Conservation (phyloP, 768 basidiomycete genomes). For the Pleurotus cornucopiae region DNA sequence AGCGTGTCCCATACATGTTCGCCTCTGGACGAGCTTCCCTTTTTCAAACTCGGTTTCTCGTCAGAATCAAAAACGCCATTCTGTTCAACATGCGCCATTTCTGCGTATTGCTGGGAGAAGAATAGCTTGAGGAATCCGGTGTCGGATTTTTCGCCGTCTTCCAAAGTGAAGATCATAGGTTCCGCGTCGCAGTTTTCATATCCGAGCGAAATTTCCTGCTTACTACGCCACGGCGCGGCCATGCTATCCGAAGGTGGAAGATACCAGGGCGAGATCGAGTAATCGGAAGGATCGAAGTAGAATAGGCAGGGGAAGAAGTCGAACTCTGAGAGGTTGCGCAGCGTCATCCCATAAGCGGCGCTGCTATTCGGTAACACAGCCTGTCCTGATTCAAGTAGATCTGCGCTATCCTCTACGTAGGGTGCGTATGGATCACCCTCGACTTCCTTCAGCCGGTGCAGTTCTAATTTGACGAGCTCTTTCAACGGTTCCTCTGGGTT, state of each 20-base stretch:
- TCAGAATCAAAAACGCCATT: not conserved
- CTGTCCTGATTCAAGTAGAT: not conserved
- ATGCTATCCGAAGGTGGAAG: constrained; percentile 16
- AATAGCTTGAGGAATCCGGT: constrained; percentile 42
- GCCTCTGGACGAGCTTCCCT: not conserved
- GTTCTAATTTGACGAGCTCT: constrained; percentile 18
- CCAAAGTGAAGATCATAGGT: constrained; percentile 28
- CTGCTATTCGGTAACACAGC: constrained; percentile 16
- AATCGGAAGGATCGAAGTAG: constrained; percentile 37
- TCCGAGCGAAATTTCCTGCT: constrained; percentile 29
- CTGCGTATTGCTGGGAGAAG: not conserved
- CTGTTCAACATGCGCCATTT: constrained; percentile 3
- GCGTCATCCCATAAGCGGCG: constrained; percentile 27
- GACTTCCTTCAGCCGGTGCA: constrained; percentile 13
- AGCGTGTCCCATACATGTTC: not conserved
- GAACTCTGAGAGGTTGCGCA: constrained; percentile 27
- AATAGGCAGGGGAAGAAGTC: constrained; percentile 35
- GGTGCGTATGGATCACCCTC: not conserved
- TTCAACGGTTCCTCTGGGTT: constrained; percentile 17
- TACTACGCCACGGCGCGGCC: not conserved
- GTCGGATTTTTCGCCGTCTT: constrained; percentile 26
- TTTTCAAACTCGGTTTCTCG: not conserved
- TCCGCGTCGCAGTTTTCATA: constrained; percentile 31
- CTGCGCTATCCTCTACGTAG: not conserved
- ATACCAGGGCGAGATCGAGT: constrained; percentile 28